Base-by-base conservation (phyloP, 371 early-diverging fungal genomes). In the Coemansia linderi region DNA sequence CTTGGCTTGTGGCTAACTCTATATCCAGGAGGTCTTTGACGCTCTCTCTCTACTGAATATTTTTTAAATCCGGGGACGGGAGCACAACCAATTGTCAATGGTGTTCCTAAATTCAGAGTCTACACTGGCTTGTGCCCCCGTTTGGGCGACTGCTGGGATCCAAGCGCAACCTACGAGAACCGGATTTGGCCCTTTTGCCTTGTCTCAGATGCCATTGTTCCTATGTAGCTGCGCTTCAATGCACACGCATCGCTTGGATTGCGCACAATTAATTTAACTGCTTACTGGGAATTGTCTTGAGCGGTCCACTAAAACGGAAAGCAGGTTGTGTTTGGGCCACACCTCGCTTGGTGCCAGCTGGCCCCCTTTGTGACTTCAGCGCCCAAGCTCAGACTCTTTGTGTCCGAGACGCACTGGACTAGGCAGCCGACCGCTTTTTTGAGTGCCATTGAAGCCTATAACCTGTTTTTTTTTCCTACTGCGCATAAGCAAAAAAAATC, bases 211-310 rank as follows among this genome's bases (percentile, higher is more conserved):
- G 22, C 4, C 54, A 29, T 54, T 54, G 54, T 54, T 31, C 54
- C 54, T 54, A 33, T 33, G 33, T 5, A 29, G 15, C 54, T 29
- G 54, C 8, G 17, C 54, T 54, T 31, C 54, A 54, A 54, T 54
- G 29, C 31, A 17, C 17, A 17, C 17, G 4, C 17, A 54, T 54
- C 29, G 54, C 31, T 29, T 29, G 54, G 12, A 1, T 54, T 54
- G 54, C 54, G 33, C 54, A 54, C 54, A 54, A 54, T 54, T 54
- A 54, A 54, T 54, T 54, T 54, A 54, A 54, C 54, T 54, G 54
- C 54, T 54, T 54, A 31, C 31, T 31, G 54, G 2, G 4, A 54
- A 54, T 31, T 54, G 54, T 31, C 33, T 31, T 15, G 8, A 54
- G 33, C 54, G 31, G 54, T 54, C 54, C 54, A 54, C 54, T 13